Percentiles rank a stretch among this genome's conserved stretches.
Conservation (phyloP, 2,329 filamentous ascomycete species). For the Colletotrichum zoysiae region DNA sequence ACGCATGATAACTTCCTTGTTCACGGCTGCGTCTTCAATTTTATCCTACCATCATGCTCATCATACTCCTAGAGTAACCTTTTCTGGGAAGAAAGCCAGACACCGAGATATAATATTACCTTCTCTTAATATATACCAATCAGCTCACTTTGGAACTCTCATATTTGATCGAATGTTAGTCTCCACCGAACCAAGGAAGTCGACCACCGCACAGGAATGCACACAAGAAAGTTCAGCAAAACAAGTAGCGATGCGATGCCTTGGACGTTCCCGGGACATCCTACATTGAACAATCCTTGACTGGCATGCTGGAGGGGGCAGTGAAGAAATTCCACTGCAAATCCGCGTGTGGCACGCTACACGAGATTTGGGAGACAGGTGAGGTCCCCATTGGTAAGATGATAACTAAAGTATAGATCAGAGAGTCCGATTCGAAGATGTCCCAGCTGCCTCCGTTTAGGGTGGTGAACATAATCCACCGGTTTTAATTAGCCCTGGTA, state of each 20-base stretch:
- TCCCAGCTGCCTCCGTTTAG: slow-evolving; percentile 58
- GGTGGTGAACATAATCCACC: slow-evolving; percentile 63
- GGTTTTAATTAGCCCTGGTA: slow-evolving; percentile 8
- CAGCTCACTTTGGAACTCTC: slow-evolving; percentile 47
- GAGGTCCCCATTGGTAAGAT: slow-evolving; percentile 66
- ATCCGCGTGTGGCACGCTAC: slow-evolving; percentile 42
- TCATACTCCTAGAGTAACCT: background rate
- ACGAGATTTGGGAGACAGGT: slow-evolving; percentile 61
- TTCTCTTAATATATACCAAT: slow-evolving; percentile 51
- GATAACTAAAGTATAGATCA: slow-evolving; percentile 63
- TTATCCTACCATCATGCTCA: too few species aligned
- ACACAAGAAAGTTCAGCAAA: slow-evolving; percentile 45
- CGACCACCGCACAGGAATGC: slow-evolving; percentile 6
- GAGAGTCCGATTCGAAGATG: slow-evolving; percentile 63
- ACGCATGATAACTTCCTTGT: background rate
- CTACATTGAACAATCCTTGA: slow-evolving; percentile 38
- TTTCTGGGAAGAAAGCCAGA: background rate
- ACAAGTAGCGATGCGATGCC: slow-evolving; percentile 46
- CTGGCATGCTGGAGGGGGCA: slow-evolving; percentile 33
- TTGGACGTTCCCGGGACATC: slow-evolving; percentile 36
- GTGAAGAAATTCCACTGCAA: slow-evolving; percentile 35
- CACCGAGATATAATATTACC: slow-evolving; percentile 39
- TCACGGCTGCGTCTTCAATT: too few species aligned
- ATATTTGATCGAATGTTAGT: slow-evolving; percentile 48
- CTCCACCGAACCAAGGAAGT: slow-evolving; percentile 47